phyloP scores from a whole-genome alignment of 352 stramenopile genomes.

The Phytophthora pistaciae region DNA sequence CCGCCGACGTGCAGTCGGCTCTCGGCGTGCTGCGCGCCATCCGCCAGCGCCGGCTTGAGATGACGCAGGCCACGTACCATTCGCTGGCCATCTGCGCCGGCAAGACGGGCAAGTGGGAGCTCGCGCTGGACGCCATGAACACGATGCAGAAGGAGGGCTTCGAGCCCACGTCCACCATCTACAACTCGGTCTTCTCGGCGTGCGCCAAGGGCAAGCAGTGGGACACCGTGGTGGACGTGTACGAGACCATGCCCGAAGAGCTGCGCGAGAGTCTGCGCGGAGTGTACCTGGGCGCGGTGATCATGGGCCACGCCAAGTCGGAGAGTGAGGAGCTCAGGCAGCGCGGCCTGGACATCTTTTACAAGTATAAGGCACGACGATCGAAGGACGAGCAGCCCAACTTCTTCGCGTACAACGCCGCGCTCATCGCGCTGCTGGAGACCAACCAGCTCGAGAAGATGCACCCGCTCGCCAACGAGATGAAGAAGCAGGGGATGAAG shows the following conservation, averaged over 20 bases:
- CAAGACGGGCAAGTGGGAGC: conserved; percentile 79
- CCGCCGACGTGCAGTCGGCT: conserved; percentile 75
- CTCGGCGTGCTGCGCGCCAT: conserved; percentile 75
- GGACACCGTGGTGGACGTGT: conserved; percentile 70
- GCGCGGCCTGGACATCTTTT: conserved; percentile 65
- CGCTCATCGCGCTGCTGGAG: conserved; percentile 65
- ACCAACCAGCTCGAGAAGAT: conserved; percentile 65
- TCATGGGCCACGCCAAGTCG: conserved; percentile 83
- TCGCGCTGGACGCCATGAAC: conserved; percentile 70
- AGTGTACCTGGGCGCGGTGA: conserved; percentile 69
- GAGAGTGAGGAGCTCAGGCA: conserved; percentile 40
- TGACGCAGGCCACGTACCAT: conserved; percentile 85
- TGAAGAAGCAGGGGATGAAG: conserved; percentile 64
- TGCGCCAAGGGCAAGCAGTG: conserved; percentile 83
- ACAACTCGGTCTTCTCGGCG: conserved; percentile 82
- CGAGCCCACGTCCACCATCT: conserved; percentile 71
- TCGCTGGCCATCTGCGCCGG: conserved; percentile 81
- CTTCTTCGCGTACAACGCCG: conserved; percentile 78
- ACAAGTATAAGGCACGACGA: conserved; percentile 42
- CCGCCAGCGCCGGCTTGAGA: conserved; percentile 59
- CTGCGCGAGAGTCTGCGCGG: conserved; percentile 48
- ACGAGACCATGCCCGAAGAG: conserved; percentile 61
- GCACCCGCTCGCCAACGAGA: conserved; percentile 60
- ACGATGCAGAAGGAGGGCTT: conserved; percentile 64
- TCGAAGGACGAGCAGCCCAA: conserved; percentile 56